Percentiles rank a stretch among this genome's conserved stretches.
phyloP scores from a whole-genome alignment of 148 eudicot genomes.

The Rhododendron williamsianum region DNA sequence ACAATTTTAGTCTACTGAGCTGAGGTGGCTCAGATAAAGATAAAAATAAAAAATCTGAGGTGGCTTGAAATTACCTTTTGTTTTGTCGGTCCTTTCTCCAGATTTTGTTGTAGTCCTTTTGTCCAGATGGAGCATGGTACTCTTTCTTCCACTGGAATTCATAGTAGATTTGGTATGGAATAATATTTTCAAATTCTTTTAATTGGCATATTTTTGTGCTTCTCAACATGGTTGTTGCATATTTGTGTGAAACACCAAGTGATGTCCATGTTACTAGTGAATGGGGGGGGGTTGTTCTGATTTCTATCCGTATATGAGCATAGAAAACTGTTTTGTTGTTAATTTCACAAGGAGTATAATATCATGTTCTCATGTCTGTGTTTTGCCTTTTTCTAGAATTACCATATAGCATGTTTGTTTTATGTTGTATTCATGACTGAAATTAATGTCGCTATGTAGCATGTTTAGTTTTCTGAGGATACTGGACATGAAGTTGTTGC shows the following conservation, averaged over 20 bases:
- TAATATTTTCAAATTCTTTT: neutral
- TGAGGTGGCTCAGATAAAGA: neutral
- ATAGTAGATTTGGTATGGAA: neutral
- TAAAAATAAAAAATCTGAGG: neutral
- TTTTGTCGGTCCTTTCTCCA: neutral
- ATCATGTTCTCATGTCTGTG: neutral
- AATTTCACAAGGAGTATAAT: neutral
- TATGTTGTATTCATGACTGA: neutral
- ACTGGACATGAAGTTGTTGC: neutral
- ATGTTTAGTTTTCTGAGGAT: neutral
- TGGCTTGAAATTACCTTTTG: neutral
- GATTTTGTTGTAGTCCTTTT: neutral
- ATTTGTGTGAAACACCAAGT: neutral
- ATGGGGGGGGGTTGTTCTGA: slow-evolving; percentile 2
- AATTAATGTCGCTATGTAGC: neutral
- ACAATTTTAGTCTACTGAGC: neutral
- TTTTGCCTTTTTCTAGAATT: neutral
- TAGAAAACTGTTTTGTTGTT: neutral
- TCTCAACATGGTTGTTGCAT: neutral
- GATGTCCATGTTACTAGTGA: slow-evolving; percentile 3
- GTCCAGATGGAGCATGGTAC: neutral
- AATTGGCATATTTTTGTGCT: neutral
- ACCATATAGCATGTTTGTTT: neutral
- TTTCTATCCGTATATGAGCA: neutral
- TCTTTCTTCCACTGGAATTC: neutral